A percentile compares a stretch with the other conserved stretches of the same genome.
These are phyloP conservation scores for Penicillium crustosum DNA, from an alignment of 2,329 filamentous ascomycete genomes.

Conservation along the genomic window DNA sequence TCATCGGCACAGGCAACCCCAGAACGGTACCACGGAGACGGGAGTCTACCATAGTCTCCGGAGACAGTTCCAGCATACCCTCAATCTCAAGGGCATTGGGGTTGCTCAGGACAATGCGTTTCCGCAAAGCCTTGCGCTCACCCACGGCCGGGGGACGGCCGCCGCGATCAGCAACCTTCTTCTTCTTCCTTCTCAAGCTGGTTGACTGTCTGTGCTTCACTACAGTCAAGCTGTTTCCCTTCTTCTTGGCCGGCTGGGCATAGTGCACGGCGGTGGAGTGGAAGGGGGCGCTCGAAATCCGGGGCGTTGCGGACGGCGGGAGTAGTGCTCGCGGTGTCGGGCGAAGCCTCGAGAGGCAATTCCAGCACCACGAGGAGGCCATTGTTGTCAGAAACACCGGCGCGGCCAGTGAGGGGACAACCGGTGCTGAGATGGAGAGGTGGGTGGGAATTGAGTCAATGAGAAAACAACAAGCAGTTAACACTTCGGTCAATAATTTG, in stretches of 20 bases:
- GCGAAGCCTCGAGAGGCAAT: constrained; percentile 55
- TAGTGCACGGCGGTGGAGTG: constrained; percentile 46
- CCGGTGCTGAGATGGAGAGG: constrained; percentile 25
- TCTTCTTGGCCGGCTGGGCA: constrained; percentile 52
- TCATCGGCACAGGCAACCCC: constrained; percentile 64
- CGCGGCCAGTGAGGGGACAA: constrained; percentile 32
- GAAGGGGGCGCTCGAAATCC: constrained; percentile 44
- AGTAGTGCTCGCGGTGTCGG: constrained; percentile 41
- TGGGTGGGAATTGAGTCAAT: constrained; percentile 18
- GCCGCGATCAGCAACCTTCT: constrained; percentile 40
- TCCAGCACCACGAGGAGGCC: constrained; percentile 60
- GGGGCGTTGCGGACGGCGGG: constrained; percentile 48
- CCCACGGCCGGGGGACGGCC: constrained; percentile 65
- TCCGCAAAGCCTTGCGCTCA: constrained; percentile 83
- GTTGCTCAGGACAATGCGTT: constrained; percentile 89
- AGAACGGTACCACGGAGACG: constrained; percentile 66
- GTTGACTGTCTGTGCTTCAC: constrained; percentile 42
- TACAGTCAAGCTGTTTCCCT: constrained; percentile 31
- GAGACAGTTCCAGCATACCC: constrained; percentile 63
- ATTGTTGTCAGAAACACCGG: constrained; percentile 45
- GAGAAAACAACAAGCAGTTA: constrained; percentile 10
- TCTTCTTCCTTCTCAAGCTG: constrained; percentile 49
- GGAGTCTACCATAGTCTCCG: constrained; percentile 55
- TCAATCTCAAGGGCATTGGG: constrained; percentile 81
- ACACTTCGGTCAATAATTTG: constrained; percentile 25